Evolutionary conservation across 805 yeast genomes (phyloP).

Genomic region (Candida jianshihensis): DNA sequence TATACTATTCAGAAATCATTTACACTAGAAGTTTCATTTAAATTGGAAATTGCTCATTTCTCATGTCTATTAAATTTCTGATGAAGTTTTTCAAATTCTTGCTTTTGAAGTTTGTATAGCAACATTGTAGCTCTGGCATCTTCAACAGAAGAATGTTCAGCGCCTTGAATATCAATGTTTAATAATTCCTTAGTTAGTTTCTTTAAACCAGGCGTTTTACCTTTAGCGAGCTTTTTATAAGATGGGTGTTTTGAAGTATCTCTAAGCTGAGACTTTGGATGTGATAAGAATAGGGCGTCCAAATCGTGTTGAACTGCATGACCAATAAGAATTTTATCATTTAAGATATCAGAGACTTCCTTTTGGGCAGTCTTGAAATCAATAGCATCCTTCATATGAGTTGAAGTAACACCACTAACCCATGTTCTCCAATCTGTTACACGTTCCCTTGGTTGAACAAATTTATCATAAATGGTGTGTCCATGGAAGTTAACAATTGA

Average conservation of each 20-base stretch:
- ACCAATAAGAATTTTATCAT: constrained; percentile 63
- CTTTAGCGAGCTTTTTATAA: constrained; percentile 52
- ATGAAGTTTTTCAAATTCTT: constrained; percentile 48
- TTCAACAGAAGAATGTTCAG: constrained; percentile 80
- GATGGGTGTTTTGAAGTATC: constrained; percentile 66
- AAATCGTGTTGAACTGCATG: constrained; percentile 82
- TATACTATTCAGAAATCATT: too few species aligned
- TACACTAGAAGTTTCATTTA: too few species aligned
- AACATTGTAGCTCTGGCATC: constrained; percentile 88
- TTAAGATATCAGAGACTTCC: constrained; percentile 43
- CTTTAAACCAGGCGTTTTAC: constrained; percentile 69
- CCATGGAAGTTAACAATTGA: constrained; percentile 85
- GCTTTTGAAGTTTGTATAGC: constrained; percentile 56
- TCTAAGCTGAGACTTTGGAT: constrained; percentile 55
- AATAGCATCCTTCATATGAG: constrained; percentile 61
- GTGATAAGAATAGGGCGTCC: constrained; percentile 57
- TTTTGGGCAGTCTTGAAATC: constrained; percentile 61
- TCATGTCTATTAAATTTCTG: constrained; percentile 3
- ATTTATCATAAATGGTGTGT: constrained; percentile 59
- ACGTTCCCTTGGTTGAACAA: constrained; percentile 64
- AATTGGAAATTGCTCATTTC: too few species aligned
- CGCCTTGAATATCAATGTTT: constrained; percentile 57
- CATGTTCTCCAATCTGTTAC: constrained; percentile 92
- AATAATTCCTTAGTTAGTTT: constrained; percentile 53
- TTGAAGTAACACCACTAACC: constrained; percentile 80